Base-by-base conservation (phyloP, 345 rosid genomes). In the Stellera chamaejasme region DNA sequence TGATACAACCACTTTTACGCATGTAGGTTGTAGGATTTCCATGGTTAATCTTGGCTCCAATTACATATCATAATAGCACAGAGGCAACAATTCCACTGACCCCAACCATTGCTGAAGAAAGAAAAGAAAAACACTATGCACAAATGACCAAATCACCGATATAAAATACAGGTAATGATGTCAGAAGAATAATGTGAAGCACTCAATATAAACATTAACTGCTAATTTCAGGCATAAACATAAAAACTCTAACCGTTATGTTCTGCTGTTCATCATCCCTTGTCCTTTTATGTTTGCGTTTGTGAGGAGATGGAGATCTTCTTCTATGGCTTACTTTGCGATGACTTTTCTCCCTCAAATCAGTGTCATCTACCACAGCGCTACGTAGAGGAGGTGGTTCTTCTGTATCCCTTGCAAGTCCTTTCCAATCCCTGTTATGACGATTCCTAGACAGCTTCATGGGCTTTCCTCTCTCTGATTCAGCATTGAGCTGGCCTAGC, bases 401-500 rank as follows among this genome's bases (percentile, higher is more conserved):
- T 44, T 67, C 59, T n/a, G 62, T 78, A 57, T 75, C 84, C 63
- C 70, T 66, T 39, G 50, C 68, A 54, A 77, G 71, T 53, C 77
- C 88, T 72, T 77, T 79, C 93, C 88, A 83, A 60, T 82, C 85
- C 72, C 87, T 80, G 63, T 77, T 62, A 44, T 75, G 90, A 14
- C 83, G 76, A 47, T 66, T 65, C 60, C 73, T 67, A 2, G 64
- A 54, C 49, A 71, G 60, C 50, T 65, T 78, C 56, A 67, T 71
- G 39, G 81, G 54, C 71, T 66, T 74, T 46, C 67, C 82, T 45
- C 65, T 79, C 49, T 69, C 83, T 28, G 76, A 57, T 59, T 81
- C 87, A 54, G 80, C 55, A 63, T 74, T 77, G 62, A 74, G 27
- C 16, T 45, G 64, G 59, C 28, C 66, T 54, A 75, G 58, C 42